A percentile compares a stretch with the other conserved stretches of the same genome.
Evolutionary conservation across 352 stramenopile genomes (phyloP).

Genomic region (Sclerospora graminicola): DNA sequence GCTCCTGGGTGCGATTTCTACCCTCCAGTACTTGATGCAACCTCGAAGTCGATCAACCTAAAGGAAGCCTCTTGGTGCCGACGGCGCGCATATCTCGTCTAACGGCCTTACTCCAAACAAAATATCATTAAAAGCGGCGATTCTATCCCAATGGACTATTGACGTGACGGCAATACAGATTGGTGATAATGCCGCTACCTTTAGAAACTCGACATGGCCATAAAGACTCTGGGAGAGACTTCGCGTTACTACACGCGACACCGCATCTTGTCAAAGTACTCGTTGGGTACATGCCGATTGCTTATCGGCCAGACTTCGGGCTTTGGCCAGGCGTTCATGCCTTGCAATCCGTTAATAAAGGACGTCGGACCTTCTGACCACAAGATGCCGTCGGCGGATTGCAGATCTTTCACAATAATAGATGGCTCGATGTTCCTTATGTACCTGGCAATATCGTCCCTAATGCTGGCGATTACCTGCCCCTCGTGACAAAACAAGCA

Average conservation of each 20-base stretch:
- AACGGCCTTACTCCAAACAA: no score
- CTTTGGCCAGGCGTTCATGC: constrained; percentile 25
- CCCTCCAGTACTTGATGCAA: no score
- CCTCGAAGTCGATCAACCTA: no score
- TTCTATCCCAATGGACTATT: no score
- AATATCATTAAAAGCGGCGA: no score
- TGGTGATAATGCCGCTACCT: no score
- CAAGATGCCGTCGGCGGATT: constrained; percentile 63
- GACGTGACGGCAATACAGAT: no score
- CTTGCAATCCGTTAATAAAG: not conserved
- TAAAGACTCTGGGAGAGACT: constrained; percentile 41
- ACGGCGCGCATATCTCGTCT: no score
- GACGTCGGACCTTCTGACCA: not conserved
- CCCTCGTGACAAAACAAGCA: constrained; percentile 54
- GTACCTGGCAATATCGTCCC: constrained; percentile 60
- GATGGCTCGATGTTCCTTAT: constrained; percentile 71
- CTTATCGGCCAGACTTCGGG: constrained; percentile 14
- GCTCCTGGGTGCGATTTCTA: no score
- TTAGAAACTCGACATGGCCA: no score
- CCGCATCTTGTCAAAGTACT: constrained; percentile 51
- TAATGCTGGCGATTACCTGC: constrained; percentile 77
- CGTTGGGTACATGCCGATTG: constrained; percentile 35
- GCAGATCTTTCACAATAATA: constrained; percentile 55
- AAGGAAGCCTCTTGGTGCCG: no score
- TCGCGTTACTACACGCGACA: constrained; percentile 38